Evolutionary conservation across 495 filamentous ascomycete species (phyloP).

Genomic region (Aspergillus conjunctus): DNA sequence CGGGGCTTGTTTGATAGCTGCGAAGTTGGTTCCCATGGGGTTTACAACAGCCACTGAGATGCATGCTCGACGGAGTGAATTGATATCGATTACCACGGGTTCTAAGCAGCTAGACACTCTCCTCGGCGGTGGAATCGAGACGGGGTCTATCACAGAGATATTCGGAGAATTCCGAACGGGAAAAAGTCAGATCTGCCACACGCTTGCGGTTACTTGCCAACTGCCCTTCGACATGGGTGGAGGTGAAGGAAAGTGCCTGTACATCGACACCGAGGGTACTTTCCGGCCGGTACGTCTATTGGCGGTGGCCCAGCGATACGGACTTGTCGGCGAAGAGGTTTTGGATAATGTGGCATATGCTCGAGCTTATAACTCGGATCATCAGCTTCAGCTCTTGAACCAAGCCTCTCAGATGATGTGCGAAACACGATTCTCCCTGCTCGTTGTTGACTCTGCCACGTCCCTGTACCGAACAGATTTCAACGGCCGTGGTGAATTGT

Average conservation of each 20-base stretch:
- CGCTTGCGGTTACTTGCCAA: constrained; percentile 96
- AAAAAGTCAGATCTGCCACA: constrained; percentile 98
- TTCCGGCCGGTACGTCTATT: constrained; percentile 91
- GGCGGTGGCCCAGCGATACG: constrained; percentile 89
- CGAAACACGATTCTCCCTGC: constrained; percentile 92
- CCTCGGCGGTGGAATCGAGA: constrained; percentile 92
- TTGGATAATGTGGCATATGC: constrained; percentile 98
- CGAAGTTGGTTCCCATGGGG: constrained; percentile 95
- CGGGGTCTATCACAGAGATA: constrained; percentile 96
- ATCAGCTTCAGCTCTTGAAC: constrained; percentile 91
- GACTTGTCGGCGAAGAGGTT: constrained; percentile 93
- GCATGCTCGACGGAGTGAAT: constrained; percentile 91
- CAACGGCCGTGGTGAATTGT: constrained; percentile 89
- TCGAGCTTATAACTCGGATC: constrained; percentile 96
- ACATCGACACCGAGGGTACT: constrained; percentile 97
- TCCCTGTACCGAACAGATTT: constrained; percentile 96
- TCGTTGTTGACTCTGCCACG: constrained; percentile 94
- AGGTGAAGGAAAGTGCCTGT: constrained; percentile 97
- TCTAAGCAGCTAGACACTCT: constrained; percentile 96
- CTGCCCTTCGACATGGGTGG: constrained; percentile 98
- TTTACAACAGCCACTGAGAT: constrained; percentile 99
- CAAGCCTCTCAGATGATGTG: constrained; percentile 99
- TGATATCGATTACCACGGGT: constrained; percentile 96
- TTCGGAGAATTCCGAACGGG: constrained; percentile 98
- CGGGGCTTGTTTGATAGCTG: constrained; percentile 55